phyloP scores from a whole-genome alignment of 768 basidiomycete species.

The Boletus sp. region DNA sequence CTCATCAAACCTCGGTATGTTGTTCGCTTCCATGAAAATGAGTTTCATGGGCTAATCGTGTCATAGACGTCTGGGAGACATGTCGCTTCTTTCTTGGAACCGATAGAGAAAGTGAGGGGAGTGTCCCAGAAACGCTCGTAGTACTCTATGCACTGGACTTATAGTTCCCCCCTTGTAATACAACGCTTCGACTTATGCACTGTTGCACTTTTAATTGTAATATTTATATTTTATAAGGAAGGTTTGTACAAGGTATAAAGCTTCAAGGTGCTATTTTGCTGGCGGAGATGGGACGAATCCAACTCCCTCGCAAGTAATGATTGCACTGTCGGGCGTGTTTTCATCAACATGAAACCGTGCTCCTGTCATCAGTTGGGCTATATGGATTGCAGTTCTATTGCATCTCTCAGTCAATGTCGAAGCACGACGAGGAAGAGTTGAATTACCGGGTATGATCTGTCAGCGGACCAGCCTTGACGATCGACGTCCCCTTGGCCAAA shows the following conservation, averaged over 20 bases:
- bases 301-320: slow-evolving; percentile 64
- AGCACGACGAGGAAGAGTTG: neutral
- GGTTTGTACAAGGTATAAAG: neutral
- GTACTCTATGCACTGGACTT: slow-evolving; percentile 23
- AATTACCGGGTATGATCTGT: slow-evolving; percentile 66
- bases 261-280: neutral
- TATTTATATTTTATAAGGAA: slow-evolving; percentile 11
- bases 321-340: slow-evolving; percentile 37
- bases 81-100: slow-evolving; percentile 86
- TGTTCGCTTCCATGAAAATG: neutral
- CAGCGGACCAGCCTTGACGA: slow-evolving; percentile 54
- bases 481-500: slow-evolving; percentile 63
- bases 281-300: slow-evolving; percentile 42
- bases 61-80: slow-evolving; percentile 77
- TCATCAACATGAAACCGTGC: slow-evolving; percentile 60
- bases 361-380: slow-evolving; percentile 65
- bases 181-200: slow-evolving; percentile 6
- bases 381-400: slow-evolving; percentile 64
- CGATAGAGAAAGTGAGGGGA: slow-evolving; percentile 34
- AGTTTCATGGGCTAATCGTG: neutral
- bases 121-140: neutral
- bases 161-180: slow-evolving; percentile 22
- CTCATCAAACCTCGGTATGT: slow-evolving; percentile 85
- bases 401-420: neutral
- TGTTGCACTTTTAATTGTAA: slow-evolving; percentile 24